Conservation (phyloP, 495 filamentous ascomycete genomes). For the Opeltia flavorubescens region DNA sequence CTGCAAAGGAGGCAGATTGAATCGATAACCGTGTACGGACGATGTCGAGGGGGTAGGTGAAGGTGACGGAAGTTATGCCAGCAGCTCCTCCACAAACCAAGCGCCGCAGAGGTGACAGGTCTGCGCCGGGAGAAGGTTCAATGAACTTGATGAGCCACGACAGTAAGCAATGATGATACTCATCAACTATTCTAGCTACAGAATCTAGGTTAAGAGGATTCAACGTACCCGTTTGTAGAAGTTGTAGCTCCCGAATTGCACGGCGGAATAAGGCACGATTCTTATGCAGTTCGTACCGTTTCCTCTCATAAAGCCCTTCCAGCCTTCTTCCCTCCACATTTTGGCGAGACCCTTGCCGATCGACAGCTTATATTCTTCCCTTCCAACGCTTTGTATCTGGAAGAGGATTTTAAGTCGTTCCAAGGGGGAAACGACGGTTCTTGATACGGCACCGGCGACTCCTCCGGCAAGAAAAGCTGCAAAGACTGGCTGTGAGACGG, state of each 20-base stretch:
- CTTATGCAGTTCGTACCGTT: constrained; percentile 98
- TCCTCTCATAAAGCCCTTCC: constrained; percentile 89
- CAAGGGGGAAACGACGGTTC: constrained; percentile 90
- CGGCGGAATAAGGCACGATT: constrained; percentile 94
- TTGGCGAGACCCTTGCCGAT: constrained; percentile 78
- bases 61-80: constrained; percentile 82
- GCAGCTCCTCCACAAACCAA: constrained; percentile 77
- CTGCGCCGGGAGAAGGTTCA: constrained; percentile 53
- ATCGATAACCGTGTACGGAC: constrained; percentile 91
- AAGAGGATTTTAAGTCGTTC: constrained; percentile 96
- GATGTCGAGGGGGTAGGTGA: constrained; percentile 80
- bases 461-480: constrained; percentile 95
- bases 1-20: constrained; percentile 84
- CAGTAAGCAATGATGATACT: background rate
- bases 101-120: constrained; percentile 52
- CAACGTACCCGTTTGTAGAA: constrained; percentile 83
- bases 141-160: constrained; percentile 42
- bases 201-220: no score
- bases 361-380: constrained; percentile 80
- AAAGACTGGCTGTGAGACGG: constrained; percentile 60
- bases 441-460: constrained; percentile 88
- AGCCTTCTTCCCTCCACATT: constrained; percentile 94
- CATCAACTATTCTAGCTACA: background rate
- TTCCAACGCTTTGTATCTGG: constrained; percentile 84
- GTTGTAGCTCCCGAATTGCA: constrained; percentile 96